Conservation (phyloP, 2,329 filamentous ascomycete genomes). For the Talaromyces funiculosus region DNA sequence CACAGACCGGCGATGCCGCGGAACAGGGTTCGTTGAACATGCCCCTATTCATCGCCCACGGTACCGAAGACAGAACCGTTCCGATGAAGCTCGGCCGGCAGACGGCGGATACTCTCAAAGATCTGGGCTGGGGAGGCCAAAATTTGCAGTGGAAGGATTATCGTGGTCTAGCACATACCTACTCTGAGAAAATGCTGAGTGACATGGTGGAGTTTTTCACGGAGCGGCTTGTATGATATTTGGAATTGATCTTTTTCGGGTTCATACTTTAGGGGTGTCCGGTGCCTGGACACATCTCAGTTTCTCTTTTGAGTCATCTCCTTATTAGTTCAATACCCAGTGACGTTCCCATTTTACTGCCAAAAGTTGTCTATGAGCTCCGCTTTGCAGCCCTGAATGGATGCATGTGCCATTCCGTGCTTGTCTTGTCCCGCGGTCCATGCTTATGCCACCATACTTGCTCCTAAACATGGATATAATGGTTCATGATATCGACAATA, state of each 20-base stretch:
- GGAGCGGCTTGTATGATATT: conserved; percentile 6
- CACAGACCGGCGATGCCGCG: background rate
- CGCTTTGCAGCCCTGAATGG: background rate
- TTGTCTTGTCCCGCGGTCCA: background rate
- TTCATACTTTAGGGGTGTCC: background rate
- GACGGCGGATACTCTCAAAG: background rate
- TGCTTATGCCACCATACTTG: background rate
- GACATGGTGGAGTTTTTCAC: conserved; percentile 6
- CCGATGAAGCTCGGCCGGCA: background rate
- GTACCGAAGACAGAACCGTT: background rate
- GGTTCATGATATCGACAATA: background rate
- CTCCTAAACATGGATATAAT: background rate
- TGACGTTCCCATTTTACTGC: background rate
- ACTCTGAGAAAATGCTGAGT: conserved; percentile 3
- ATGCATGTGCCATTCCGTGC: background rate
- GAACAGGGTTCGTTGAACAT: background rate
- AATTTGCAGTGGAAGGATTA: conserved; percentile 2
- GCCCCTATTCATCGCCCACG: conserved; percentile 9
- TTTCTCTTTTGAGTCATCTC: background rate
- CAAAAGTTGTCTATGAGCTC: background rate
- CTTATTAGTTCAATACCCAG: background rate
- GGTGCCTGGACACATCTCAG: background rate
- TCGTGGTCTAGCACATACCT: background rate
- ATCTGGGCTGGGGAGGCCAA: background rate
- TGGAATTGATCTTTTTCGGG: background rate